Base-by-base conservation (phyloP, 768 basidiomycete species). In the Termitomyces sp. region DNA sequence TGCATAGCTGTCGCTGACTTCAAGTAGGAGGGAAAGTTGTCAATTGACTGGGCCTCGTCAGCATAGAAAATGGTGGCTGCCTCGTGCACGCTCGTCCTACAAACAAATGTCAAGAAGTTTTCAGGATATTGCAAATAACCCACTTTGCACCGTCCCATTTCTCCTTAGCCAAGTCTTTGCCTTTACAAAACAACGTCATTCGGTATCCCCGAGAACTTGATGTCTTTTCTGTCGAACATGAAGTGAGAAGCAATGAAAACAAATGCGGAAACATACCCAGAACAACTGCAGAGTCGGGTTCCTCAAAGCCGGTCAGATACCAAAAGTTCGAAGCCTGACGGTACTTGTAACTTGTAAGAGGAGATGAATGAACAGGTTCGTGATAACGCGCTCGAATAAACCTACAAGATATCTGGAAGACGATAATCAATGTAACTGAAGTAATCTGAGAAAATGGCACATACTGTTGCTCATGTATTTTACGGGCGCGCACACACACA, bases 301-400 rank as follows among this genome's bases (percentile, higher is more conserved):
- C 96, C 60, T 94, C 86, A 68, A 97, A 97, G 12, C 97, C 97
- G 0, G 97, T 97, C 15, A 99, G 79, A 73, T 99, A 98, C 90
- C 90, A 94, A 71, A 96, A 92, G 74, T 96, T 89, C 40, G 92
- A 94, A 0, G 86, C 86, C 74, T 96, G 96, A 24, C 96, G 86
- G 70, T 92, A 97, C 72, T 95, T 95, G 81, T 98, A 97, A 73
- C 96, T 98, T 70, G 24, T 38, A 54, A 8, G 22, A 48, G 16
- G 5, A 13, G 32, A 20, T 7, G 6, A 44, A 55, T 28, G 32
- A 15, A n/a, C 20, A 55, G 1, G 18, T 32, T 42, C n/a, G 24
- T 40, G n/a, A 42, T 15, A 32, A 55, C 12, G 28, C 55, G 6
- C 18, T 44, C n/a, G 8, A 2, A 44, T 8, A 11, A 36, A 75